Percentiles rank a stretch among this genome's conserved stretches.
Conservation (phyloP, 345 rosid genomes). For the Eucalyptus regnans region DNA sequence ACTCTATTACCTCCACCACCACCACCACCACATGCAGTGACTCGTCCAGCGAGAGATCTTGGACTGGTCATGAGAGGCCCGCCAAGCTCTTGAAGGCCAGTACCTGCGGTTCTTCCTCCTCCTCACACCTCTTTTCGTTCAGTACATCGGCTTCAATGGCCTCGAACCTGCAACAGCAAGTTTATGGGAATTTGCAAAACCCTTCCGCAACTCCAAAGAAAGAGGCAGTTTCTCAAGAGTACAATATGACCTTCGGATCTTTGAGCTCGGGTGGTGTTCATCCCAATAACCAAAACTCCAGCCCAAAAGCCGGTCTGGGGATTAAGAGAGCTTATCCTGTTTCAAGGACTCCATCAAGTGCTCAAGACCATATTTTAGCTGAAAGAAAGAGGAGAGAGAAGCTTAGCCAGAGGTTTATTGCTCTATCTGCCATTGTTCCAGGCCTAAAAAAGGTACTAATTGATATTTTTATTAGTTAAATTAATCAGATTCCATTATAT, state of each 20-base stretch:
- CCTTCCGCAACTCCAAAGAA: not conserved
- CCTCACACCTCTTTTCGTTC: not conserved
- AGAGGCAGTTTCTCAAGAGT: not conserved
- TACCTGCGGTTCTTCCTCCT: not conserved
- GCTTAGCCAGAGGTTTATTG: conserved; percentile 43
- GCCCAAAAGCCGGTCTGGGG: not conserved
- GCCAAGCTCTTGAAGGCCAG: not conserved
- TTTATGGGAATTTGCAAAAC: not conserved
- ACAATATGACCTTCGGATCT: not conserved
- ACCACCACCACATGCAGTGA: not conserved
- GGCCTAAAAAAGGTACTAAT: conserved; percentile 40
- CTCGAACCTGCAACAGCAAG: not conserved
- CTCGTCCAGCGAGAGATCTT: not conserved
- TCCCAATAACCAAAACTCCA: not conserved
- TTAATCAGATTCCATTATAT: not conserved
- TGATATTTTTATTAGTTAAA: not conserved
- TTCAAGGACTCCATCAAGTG: conserved; percentile 15
- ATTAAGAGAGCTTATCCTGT: not conserved
- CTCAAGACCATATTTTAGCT: conserved; percentile 42
- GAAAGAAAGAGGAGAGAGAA: conserved; percentile 52
- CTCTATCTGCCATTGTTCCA: conserved; percentile 47
- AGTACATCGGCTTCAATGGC: not conserved
- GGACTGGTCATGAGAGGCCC: not conserved
- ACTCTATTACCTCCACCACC: not conserved
- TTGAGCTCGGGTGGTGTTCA: not conserved